Conservation (phyloP, 768 basidiomycete species). For the Boletus pseudopeckii region DNA sequence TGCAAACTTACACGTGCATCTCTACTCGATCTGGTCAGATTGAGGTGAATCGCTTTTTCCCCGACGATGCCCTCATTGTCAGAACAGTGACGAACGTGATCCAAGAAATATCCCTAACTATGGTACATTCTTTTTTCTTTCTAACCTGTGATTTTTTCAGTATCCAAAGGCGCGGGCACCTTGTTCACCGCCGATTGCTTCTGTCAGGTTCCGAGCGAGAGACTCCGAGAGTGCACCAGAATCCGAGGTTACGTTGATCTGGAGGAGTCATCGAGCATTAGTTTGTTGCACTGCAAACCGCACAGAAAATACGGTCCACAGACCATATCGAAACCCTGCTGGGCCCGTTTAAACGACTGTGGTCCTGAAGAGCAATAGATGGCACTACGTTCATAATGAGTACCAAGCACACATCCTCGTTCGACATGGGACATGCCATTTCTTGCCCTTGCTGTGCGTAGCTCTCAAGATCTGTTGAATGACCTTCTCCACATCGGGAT, state of each 20-base stretch:
- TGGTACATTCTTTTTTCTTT: neutral
- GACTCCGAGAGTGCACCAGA: conserved; percentile 42
- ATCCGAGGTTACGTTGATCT: conserved; percentile 52
- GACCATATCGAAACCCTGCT: conserved; percentile 54
- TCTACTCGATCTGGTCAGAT: too few species aligned
- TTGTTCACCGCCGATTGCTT: conserved; percentile 18
- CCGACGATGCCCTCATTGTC: neutral
- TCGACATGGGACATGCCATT: conserved; percentile 45
- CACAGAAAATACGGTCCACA: conserved; percentile 10
- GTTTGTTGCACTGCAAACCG: neutral
- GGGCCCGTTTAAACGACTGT: conserved; percentile 41
- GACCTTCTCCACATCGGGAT: conserved; percentile 57
- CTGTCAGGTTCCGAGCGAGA: conserved; percentile 20
- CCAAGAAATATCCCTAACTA: neutral
- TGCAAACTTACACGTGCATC: neutral
- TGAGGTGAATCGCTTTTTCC: neutral
- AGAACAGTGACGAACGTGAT: neutral
- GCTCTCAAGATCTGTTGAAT: conserved; percentile 52
- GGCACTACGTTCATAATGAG: conserved; percentile 33
- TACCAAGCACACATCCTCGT: neutral
- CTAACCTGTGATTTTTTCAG: neutral
- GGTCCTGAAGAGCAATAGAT: conserved; percentile 47
- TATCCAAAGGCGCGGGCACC: conserved; percentile 8
- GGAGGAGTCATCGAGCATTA: neutral
- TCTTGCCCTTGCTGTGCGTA: conserved; percentile 55